Base-by-base conservation (phyloP, 192 early-diverging fungal species). In the Funneliformis mosseae region DNA sequence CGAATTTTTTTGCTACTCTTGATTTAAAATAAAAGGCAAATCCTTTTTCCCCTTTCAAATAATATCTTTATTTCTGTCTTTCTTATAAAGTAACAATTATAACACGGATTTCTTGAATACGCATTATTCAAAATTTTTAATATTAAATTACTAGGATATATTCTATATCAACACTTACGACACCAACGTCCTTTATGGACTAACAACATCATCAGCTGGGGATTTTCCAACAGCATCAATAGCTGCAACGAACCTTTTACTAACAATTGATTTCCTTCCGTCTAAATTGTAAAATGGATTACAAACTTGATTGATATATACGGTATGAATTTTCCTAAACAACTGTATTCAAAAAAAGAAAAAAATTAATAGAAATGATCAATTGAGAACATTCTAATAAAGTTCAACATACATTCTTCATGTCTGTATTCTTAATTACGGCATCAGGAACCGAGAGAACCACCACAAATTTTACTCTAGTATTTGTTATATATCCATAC, bases 401-500 rank as follows among this genome's bases (percentile, higher is more conserved):
- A 81, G 33, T 33, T 33, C 33, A 25, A 71, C 83, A 82, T 84
- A 96, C 94, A 42, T 85, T 90, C 76, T 95, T 94, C 85, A 97
- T 93, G 14, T 95, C 95, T 18, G 89, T 82, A 67, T 97, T 94
- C 50, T 96, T 96, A 66, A 94, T 91, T 10, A 93, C 83, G 21
- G 85, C 88, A 81, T 96, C 94, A 8, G 89, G 89, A 11, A 93
- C 91, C 2, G 91, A 87, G 1, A 93, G 83, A 0, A 96, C 86
- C 5, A 93, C 83, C 6, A 94, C 84, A 59, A 95, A 87, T 70
- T 95, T 94, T 64, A 94, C 88, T 33, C 92, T 88, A 2, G 97
- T 97, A 82, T 96, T 97, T 80, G 94, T 92, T 62, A 95, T 90
- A 81, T 95, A 97, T 14, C 96, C 97, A 78, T 92, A 92, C 2